These are phyloP conservation scores for Zygosaccharomyces sapae DNA, from an alignment of 1,139 yeast genomes.

Conservation along the genomic window DNA sequence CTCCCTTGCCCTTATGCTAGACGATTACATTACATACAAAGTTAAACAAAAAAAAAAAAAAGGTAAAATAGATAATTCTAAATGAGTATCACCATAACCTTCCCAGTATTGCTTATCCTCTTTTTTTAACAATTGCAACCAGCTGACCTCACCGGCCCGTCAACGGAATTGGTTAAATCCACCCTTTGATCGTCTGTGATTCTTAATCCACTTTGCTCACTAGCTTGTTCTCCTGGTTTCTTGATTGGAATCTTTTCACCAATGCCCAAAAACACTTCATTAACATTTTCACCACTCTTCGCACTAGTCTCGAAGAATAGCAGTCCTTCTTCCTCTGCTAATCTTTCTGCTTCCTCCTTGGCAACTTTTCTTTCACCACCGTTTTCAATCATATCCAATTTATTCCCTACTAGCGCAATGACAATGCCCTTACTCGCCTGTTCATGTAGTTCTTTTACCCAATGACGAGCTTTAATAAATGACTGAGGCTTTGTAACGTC, in stretches of 20 bases:
- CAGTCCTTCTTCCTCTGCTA: conserved; percentile 80
- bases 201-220: conserved; percentile 17
- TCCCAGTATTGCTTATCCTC: too few relatives aligned
- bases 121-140: conserved; percentile 23
- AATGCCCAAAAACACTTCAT: conserved; percentile 85
- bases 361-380: conserved; percentile 70
- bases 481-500: conserved; percentile 97
- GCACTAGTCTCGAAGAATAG: conserved; percentile 94
- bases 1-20: conserved; percentile 4
- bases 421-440: conserved; percentile 89
- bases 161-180: conserved; percentile 19
- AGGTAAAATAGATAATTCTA: too few relatives aligned
- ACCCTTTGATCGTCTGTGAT: conserved; percentile 29
- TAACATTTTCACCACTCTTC: conserved; percentile 85
- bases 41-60: background rate
- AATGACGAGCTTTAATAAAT: conserved; percentile 95
- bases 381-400: conserved; percentile 61
- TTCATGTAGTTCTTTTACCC: conserved; percentile 96
- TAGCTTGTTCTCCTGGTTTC: conserved; percentile 18
- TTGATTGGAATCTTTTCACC: conserved; percentile 54
- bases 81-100: background rate
- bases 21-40: conserved; percentile 3
- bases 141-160: conserved; percentile 22
- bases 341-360: conserved; percentile 74
- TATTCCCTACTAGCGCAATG: conserved; percentile 92